Evolutionary conservation across 179 eudicot genomes (phyloP).

Genomic region (Pouteria campechiana): DNA sequence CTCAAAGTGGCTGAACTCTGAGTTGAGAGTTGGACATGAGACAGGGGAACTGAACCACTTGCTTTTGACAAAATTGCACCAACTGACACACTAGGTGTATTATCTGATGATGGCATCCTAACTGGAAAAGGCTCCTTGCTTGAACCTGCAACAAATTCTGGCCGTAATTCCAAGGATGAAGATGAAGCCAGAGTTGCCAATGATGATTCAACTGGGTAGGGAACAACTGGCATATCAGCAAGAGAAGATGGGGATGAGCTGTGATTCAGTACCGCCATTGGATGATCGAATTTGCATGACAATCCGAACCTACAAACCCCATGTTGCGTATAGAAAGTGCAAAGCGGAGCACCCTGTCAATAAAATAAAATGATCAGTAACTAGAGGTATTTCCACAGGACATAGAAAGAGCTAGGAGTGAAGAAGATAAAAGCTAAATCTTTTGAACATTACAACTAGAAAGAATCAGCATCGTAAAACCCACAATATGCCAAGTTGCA

Average conservation of each 20-base stretch:
- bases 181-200: conserved; percentile 78
- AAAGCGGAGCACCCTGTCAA: conserved; percentile 69
- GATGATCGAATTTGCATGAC: conserved; percentile 88
- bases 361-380: too few relatives aligned
- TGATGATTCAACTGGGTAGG: conserved; percentile 82
- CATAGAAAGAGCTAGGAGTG: too few relatives aligned
- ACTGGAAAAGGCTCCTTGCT: conserved; percentile 33
- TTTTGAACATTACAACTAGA: too few relatives aligned
- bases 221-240: conserved; percentile 93
- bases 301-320: conserved; percentile 85
- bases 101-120: conserved; percentile 30
- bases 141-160: conserved; percentile 31
- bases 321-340: conserved; percentile 67
- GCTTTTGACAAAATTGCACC: conserved; percentile 48
- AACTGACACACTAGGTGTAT: conserved; percentile 39
- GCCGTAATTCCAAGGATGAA: conserved; percentile 78
- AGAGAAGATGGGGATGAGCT: conserved; percentile 93
- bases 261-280: conserved; percentile 73
- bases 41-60: conserved; percentile 36
- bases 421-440: neutral
- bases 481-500: too few relatives aligned
- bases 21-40: conserved; percentile 27
- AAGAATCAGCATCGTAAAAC: too few relatives aligned
- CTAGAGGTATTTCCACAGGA: too few relatives aligned
- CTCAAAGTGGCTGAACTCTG: conserved; percentile 28